These are phyloP conservation scores for Rhazya stricta DNA, from an alignment of 257 asterid genomes.

Conservation along the genomic window DNA sequence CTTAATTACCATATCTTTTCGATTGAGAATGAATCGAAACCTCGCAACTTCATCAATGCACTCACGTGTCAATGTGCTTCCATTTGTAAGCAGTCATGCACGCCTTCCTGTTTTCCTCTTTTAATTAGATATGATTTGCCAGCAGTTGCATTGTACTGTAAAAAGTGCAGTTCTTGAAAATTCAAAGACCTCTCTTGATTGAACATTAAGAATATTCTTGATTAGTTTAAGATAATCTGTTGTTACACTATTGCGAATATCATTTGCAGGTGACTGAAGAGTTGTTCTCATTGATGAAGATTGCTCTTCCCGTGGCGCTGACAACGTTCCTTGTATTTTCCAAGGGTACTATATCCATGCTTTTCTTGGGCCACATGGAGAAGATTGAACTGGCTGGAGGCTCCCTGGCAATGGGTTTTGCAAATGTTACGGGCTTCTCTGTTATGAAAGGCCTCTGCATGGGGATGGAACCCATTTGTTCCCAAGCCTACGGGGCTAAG, in stretches of 20 bases:
- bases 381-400: slow-evolving; percentile 76
- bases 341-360: slow-evolving; percentile 75
- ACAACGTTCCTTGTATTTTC: slow-evolving; percentile 65
- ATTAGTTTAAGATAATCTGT: too few species aligned
- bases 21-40: background rate
- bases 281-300: slow-evolving; percentile 32
- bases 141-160: too few species aligned
- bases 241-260: too few species aligned
- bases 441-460: slow-evolving; percentile 73
- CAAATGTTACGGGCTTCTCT: slow-evolving; percentile 68
- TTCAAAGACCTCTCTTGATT: too few species aligned
- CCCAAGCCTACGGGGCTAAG: slow-evolving; percentile 76
- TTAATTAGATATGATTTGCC: background rate
- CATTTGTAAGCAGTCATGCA: background rate
- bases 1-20: background rate
- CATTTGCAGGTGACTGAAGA: slow-evolving; percentile 49
- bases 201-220: background rate
- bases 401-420: slow-evolving; percentile 76
- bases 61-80: slow-evolving; percentile 11
- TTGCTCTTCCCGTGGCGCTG: slow-evolving; percentile 69
- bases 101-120: background rate
- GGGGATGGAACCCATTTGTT: slow-evolving; percentile 88
- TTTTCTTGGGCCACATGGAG: slow-evolving; percentile 74
- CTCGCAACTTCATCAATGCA: background rate
- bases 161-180: too few species aligned